Percentiles rank a stretch among this genome's conserved stretches.
Conservation (phyloP, 2,329 filamentous ascomycete species). For the Colletotrichum trifolii region DNA sequence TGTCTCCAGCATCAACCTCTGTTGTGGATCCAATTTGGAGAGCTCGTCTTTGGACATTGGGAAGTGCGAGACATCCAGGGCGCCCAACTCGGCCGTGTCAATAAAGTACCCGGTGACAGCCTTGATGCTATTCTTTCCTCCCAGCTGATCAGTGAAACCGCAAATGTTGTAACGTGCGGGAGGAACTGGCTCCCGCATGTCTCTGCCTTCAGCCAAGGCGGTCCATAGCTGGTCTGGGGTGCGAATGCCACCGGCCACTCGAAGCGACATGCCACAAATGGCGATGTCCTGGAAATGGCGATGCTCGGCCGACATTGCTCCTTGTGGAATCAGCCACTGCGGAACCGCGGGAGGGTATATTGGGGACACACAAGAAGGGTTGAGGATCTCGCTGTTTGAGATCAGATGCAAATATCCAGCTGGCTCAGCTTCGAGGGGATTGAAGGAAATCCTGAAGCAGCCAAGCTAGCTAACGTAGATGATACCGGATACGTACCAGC, state of each 20-base stretch:
- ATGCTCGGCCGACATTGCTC: no score
- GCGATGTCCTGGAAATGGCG: constrained; percentile 33
- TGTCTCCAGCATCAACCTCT: constrained; percentile 23
- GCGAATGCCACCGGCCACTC: constrained; percentile 40
- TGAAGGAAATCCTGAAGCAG: no score
- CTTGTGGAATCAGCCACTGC: no score
- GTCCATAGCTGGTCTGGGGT: constrained; percentile 41
- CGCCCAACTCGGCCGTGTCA: constrained; percentile 41
- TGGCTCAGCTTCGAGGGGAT: no score
- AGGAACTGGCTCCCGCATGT: constrained; percentile 39
- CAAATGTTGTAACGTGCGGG: constrained; percentile 38
- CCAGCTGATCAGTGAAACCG: constrained; percentile 30
- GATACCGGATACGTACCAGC: no score
- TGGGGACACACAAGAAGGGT: no score
- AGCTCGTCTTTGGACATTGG: constrained; percentile 43
- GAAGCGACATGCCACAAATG: constrained; percentile 43
- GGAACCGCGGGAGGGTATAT: no score
- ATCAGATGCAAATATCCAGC: no score
- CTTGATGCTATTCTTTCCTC: constrained; percentile 38
- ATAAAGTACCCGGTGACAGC: constrained; percentile 45
- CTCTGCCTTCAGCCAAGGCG: constrained; percentile 40
- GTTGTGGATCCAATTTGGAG: constrained; percentile 31
- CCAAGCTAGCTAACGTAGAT: no score
- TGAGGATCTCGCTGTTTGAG: no score
- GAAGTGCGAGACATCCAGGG: constrained; percentile 46